Evolutionary conservation across 352 stramenopile genomes (phyloP).

Genomic region (Globisporangium spinosum): DNA sequence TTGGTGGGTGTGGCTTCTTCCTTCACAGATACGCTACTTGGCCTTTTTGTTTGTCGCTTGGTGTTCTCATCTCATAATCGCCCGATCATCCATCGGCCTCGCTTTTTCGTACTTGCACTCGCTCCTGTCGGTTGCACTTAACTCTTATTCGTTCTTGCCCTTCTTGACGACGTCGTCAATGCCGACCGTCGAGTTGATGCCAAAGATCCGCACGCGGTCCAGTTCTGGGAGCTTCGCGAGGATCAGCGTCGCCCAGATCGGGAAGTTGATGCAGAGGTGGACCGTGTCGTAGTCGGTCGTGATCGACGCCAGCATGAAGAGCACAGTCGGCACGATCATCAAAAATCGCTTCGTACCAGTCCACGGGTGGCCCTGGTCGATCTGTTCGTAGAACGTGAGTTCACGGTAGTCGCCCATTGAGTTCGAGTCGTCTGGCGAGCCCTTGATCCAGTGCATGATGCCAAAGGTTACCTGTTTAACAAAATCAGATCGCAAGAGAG

Average conservation of each 20-base stretch:
- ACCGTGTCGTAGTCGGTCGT: constrained; percentile 87
- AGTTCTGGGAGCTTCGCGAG: constrained; percentile 92
- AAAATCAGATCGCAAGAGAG: neutral
- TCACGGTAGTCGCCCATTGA: constrained; percentile 91
- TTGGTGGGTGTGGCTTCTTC: neutral
- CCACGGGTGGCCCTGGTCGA: constrained; percentile 90
- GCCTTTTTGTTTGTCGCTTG: neutral
- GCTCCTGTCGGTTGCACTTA: constrained; percentile 9
- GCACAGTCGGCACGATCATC: constrained; percentile 90
- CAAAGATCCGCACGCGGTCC: constrained; percentile 93
- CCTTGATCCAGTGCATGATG: constrained; percentile 96
- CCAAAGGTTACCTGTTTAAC: constrained; percentile 80
- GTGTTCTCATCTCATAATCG: neutral
- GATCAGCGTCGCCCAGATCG: constrained; percentile 90
- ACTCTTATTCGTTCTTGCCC: constrained; percentile 41
- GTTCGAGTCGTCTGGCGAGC: constrained; percentile 89
- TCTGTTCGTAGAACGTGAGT: constrained; percentile 95
- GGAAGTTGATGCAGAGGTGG: constrained; percentile 89
- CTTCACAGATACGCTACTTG: neutral
- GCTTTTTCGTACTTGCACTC: constrained; percentile 7
- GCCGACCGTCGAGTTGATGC: constrained; percentile 94
- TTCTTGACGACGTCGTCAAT: constrained; percentile 86
- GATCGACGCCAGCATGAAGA: constrained; percentile 85
- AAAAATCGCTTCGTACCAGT: constrained; percentile 93
- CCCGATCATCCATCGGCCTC: neutral